Conservation (phyloP, 1,284 basidiomycete species). For the Afroboletus lepidellus region DNA sequence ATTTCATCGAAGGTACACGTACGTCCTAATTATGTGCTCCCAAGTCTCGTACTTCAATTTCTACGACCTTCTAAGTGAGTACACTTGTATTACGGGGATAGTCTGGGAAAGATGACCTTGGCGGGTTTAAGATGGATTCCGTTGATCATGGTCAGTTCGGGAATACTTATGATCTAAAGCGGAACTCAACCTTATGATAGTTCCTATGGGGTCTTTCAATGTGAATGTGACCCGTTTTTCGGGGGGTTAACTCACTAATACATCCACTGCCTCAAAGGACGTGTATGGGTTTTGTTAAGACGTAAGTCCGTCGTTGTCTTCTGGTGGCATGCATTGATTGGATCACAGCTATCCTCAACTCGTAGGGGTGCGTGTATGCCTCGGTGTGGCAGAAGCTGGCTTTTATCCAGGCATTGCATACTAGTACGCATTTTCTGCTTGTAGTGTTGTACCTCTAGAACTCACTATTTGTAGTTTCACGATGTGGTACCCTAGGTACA, state of each 20-base stretch:
- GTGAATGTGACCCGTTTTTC: not conserved
- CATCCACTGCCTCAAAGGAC: not conserved
- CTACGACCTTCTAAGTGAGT: conserved; percentile 1
- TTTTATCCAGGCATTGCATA: conserved; percentile 2
- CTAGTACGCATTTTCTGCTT: not conserved
- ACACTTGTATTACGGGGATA: not conserved
- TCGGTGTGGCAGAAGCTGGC: conserved; percentile 3
- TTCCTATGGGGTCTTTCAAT: conserved; percentile 2
- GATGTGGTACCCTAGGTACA: conserved; percentile 8
- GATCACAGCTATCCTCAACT: conserved; percentile 2
- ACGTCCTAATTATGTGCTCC: not conserved
- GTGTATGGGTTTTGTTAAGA: conserved; percentile 4
- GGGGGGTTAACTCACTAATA: not conserved
- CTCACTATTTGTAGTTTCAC: not conserved
- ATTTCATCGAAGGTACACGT: not conserved
- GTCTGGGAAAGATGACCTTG: not conserved
- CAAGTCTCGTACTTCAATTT: not conserved
- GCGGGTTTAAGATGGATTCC: conserved; percentile 3
- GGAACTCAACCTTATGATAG: not conserved
- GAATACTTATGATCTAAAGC: not conserved
- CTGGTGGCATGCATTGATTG: not conserved
- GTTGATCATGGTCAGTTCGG: conserved; percentile 3
- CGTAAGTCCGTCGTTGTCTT: not conserved
- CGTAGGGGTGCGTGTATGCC: not conserved
- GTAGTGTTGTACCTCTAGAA: not conserved